Evolutionary conservation across 2,329 filamentous ascomycete genomes (phyloP), one percentile per base, ranked within the genome.

Genomic region (Colletotrichum eleusines): DNA sequence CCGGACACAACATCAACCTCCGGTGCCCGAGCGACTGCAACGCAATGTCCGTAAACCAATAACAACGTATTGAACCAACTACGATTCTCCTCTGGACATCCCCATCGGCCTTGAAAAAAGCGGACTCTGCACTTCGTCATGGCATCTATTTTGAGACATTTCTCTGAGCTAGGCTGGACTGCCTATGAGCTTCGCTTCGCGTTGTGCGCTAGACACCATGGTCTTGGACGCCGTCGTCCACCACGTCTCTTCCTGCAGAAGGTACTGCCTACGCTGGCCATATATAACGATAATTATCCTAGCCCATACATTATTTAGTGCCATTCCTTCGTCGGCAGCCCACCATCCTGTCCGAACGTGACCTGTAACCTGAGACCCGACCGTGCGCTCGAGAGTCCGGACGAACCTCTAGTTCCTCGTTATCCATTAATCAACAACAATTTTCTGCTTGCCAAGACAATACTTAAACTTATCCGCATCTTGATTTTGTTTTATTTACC

Each of bases 1-100:
- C 53, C 64, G 64, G 69, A 63, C 65, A 71, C 42, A n/a, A 46
- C 18, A 42, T 54, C 53, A 38, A 71, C 69, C 58, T 71, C 53
- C 69, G 46, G 46, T 68, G 58, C 40, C 69, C 59, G 65, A 68
- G 48, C 35, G 51, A 40, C 18, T 62, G 46, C 33, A 63, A 38
- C 59, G 28, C 40, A 26, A 70, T 38, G 50, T 71, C 57, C 64
- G 57, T 26, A 38, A 28, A 62, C 26, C 35, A 28, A 35, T 14
- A 42, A 46, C 5, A 20, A 50, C 14, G 48, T 44, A 16, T 48
- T 54, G 20, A 18, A 35, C 51, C 31, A 66, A 64, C 50, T 31
- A 51, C 23, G 12, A 70, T n/a, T 46, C 42, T 66, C 48, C 28
- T 65, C 46, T 72, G 69, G 69, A 72, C 69, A 72, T 72, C 69